Evolutionary conservation across 768 basidiomycete genomes (phyloP).

Genomic region (Symmetrospora coprosmae): DNA sequence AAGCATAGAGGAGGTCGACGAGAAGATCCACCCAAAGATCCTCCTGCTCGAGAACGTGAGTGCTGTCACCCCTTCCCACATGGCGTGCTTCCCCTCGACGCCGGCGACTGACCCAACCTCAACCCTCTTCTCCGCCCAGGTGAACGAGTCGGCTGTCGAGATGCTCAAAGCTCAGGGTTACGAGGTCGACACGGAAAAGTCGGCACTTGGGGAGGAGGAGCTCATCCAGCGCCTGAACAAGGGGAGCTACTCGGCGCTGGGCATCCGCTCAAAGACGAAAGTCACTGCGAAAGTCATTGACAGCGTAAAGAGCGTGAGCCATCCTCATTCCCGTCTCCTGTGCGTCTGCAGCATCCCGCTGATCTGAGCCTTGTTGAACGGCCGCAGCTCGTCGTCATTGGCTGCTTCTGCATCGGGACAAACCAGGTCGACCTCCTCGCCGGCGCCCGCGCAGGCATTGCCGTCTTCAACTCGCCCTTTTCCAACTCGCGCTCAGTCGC

Average conservation of each 20-base stretch:
- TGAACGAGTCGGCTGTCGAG: constrained; percentile 47
- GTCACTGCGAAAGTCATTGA: constrained; percentile 80
- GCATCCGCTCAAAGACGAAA: constrained; percentile 95
- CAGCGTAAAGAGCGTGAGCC: constrained; percentile 63
- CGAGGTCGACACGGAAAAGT: constrained; percentile 58
- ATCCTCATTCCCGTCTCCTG: not conserved
- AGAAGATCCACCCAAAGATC: constrained; percentile 60
- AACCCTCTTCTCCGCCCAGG: too few species aligned
- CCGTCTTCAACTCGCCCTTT: constrained; percentile 98
- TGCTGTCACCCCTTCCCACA: not conserved
- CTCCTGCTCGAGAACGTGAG: constrained; percentile 92
- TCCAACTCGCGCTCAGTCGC: constrained; percentile 98
- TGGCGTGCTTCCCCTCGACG: not conserved
- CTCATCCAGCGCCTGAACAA: constrained; percentile 59
- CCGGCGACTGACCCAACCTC: too few species aligned
- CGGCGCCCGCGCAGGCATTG: constrained; percentile 74
- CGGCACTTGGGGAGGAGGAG: constrained; percentile 83
- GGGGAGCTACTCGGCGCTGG: constrained; percentile 75
- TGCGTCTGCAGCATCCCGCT: not conserved
- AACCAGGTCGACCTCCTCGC: constrained; percentile 87
- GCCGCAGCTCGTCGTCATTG: constrained; percentile 73
- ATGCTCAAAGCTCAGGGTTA: constrained; percentile 70
- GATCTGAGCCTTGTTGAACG: not conserved
- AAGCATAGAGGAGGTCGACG: not conserved
- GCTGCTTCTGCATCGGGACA: constrained; percentile 98